phyloP scores from a whole-genome alignment of 2,329 filamentous ascomycete genomes.

The Periconia sp. region DNA sequence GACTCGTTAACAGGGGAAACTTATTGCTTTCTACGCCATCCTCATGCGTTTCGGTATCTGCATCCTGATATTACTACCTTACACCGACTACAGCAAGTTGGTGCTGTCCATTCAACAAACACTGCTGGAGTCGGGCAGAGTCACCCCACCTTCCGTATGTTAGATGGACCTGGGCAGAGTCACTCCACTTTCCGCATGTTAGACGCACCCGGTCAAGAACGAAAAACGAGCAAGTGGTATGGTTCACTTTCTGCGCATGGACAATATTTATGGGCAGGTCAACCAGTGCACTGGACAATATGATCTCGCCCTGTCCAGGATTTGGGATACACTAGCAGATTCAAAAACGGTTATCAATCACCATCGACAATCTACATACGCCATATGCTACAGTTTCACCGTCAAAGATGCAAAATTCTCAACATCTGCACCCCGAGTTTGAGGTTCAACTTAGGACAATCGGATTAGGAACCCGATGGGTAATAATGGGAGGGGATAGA shows the following conservation, averaged over 20 bases:
- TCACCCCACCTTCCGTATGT: too few relatives aligned
- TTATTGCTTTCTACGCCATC: conserved; percentile 17
- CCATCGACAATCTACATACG: not conserved
- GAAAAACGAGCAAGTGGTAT: too few relatives aligned
- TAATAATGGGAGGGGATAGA: conserved; percentile 12
- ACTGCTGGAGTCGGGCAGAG: not conserved
- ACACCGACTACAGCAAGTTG: conserved; percentile 15
- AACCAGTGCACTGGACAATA: too few relatives aligned
- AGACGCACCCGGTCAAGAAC: too few relatives aligned
- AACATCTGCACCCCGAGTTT: conserved; percentile 1
- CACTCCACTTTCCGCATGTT: too few relatives aligned
- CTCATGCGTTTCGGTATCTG: conserved; percentile 13
- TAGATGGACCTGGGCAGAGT: too few relatives aligned
- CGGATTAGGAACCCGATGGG: conserved; percentile 17
- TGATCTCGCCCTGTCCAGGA: too few relatives aligned
- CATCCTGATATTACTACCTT: conserved; percentile 15
- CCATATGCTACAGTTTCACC: not conserved
- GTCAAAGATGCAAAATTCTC: not conserved
- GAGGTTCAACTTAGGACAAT: not conserved
- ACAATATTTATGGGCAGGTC: too few relatives aligned
- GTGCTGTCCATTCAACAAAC: not conserved
- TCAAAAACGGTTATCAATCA: not conserved
- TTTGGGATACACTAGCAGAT: not conserved
- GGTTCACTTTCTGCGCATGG: too few relatives aligned
- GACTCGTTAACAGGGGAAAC: conserved; percentile 17